Base-by-base conservation (phyloP, 257 asterid genomes). In the Petunia axillaris region DNA sequence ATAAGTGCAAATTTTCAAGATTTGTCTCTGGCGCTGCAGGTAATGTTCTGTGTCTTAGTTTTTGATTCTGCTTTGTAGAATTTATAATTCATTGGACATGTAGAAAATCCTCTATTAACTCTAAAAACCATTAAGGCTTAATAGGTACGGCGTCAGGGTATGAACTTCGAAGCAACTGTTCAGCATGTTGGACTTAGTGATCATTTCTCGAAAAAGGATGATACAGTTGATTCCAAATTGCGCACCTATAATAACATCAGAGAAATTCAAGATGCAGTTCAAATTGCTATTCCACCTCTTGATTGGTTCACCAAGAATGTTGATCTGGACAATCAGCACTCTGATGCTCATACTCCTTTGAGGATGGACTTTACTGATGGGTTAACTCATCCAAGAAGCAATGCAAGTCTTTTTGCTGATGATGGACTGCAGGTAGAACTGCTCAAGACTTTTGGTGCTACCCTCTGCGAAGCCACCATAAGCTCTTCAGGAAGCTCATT, bases 141-240 rank as follows among this genome's bases (percentile, higher is more conserved):
- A 78, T 91, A 96, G 99, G 97, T 89, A 66, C 84, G 87, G 52
- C 95, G 92, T 80, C 89, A 50, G 76, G 93, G 88, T 87, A 90
- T 85, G 91, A 88, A 87, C 78, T 89, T 94, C 80, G 94, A 89
- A 84, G 87, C 89, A 70, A 85, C 81, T 48, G 91, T 90, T 86
- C 88, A 92, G 85, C 95, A 89, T 87, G 76, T 94, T 67, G 92
- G 88, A 84, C 81, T 96, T 73, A 90, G 86, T 16, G 94, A 96
- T 85, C 96, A 93, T 85, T 83, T 92, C 78, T 79, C 84, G 83
- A 79, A 82, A 71, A 58, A 75, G 77, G 86, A 84, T 74, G 87
- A 87, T 65, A 79, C 65, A 77, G 80, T 66, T 78, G 87, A 82
- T 76, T 38, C 52, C 80, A 80, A 84, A 81, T 79, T 53, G 81